Percentiles rank a stretch among this genome's conserved stretches.
Evolutionary conservation across 1,284 basidiomycete genomes (phyloP).

Genomic region (Ceratobasidium sp.): DNA sequence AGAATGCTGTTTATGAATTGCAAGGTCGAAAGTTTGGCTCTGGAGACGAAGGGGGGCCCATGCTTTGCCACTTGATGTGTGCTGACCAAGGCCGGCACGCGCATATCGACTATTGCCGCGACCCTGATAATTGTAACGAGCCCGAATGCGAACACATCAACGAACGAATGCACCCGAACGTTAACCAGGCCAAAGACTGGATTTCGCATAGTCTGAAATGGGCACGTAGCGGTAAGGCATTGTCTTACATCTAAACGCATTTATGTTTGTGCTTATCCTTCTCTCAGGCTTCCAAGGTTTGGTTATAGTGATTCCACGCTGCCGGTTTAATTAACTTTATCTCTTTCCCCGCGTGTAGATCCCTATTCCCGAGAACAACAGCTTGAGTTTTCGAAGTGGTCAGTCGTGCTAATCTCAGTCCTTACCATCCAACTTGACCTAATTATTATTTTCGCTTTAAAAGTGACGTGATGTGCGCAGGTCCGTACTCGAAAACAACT

Average conservation of each 20-base stretch:
- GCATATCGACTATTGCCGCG: conserved; percentile 69
- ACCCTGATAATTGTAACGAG: conserved; percentile 58
- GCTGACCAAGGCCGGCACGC: conserved; percentile 66
- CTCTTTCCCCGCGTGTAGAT: conserved; percentile 57
- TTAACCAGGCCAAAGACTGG: conserved; percentile 65
- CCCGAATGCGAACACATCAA: conserved; percentile 65
- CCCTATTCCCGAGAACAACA: conserved; percentile 71
- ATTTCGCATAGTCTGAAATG: conserved; percentile 69
- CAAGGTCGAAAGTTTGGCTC: conserved; percentile 68
- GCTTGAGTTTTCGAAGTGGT: conserved; percentile 69
- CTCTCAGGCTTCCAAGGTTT: conserved; percentile 44
- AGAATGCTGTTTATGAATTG: conserved; percentile 62
- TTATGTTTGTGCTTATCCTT: neutral
- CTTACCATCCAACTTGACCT: no score
- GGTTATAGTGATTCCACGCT: neutral
- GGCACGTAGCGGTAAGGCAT: conserved; percentile 57
- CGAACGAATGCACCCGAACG: conserved; percentile 62
- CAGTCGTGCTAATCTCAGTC: conserved; percentile 49
- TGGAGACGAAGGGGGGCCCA: conserved; percentile 72
- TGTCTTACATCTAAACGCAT: neutral
- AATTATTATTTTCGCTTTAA: neutral
- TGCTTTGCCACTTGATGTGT: conserved; percentile 73
- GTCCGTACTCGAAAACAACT: conserved; percentile 52
- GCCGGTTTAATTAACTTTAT: neutral
- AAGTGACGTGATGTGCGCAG: conserved; percentile 69